Percentiles rank a stretch among this genome's conserved stretches.
Conservation (phyloP, 257 asterid species). For the Solanum chilense region DNA sequence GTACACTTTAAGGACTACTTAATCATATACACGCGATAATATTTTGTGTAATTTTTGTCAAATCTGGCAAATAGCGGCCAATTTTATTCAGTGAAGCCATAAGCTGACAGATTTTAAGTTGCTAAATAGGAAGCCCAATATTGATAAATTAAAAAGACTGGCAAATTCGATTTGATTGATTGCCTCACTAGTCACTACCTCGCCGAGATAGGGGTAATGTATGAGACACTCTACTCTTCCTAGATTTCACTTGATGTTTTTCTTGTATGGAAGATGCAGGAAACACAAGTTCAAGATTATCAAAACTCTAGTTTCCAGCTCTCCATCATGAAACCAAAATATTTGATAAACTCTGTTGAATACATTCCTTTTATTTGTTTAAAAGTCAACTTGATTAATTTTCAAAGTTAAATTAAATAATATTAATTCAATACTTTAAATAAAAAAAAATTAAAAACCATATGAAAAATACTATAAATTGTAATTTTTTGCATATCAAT, state of each 20-base stretch:
- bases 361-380: no score
- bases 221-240: neutral
- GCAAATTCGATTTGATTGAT: neutral
- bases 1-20: neutral
- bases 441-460: no score
- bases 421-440: no score
- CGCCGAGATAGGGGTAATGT: neutral
- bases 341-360: no score
- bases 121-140: neutral
- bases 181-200: neutral
- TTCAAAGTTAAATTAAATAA: no score
- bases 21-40: neutral
- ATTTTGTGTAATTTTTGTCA: neutral
- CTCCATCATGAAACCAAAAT: no score
- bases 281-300: no score
- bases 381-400: no score
- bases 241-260: neutral
- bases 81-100: neutral
- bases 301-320: no score
- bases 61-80: neutral
- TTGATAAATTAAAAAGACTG: neutral
- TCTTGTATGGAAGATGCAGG: no score
- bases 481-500: no score
- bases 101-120: neutral
- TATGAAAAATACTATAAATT: no score